Percentiles rank a stretch among this genome's conserved stretches.
phyloP scores from a whole-genome alignment of 1,284 basidiomycete species.

The Meripilus lineatus region DNA sequence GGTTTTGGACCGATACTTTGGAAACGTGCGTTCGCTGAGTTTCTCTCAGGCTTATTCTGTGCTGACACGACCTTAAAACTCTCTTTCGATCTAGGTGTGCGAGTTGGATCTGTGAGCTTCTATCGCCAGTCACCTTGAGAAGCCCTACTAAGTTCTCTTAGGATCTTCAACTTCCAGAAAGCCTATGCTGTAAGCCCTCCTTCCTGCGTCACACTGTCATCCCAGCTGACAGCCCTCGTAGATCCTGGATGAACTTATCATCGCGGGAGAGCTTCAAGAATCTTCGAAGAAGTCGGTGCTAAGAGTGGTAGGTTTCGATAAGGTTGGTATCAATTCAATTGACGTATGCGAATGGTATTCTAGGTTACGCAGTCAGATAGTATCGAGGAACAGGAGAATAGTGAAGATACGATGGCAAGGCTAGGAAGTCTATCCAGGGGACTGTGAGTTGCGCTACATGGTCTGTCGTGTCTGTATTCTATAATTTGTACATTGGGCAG shows the following conservation, averaged over 20 bases:
- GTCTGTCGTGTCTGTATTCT: conserved; percentile 1
- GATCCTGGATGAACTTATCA: conserved; percentile 98
- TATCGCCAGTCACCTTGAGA: neutral
- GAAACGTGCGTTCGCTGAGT: conserved; percentile 66
- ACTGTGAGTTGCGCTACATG: conserved; percentile 10
- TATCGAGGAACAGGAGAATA: conserved; percentile 77
- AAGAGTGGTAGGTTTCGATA: conserved; percentile 56
- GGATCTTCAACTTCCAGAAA: conserved; percentile 98
- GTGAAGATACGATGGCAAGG: conserved; percentile 73
- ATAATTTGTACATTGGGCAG: neutral
- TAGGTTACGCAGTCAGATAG: conserved; percentile 79
- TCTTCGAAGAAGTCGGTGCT: conserved; percentile 98
- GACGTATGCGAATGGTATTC: neutral
- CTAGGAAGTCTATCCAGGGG: conserved; percentile 41
- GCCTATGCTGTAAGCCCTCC: conserved; percentile 76
- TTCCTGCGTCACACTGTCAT: conserved; percentile 4
- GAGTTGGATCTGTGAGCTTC: conserved; percentile 87
- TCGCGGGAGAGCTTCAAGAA: conserved; percentile 97
- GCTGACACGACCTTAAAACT: neutral
- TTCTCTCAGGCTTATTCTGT: neutral
- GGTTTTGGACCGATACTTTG: conserved; percentile 98
- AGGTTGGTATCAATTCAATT: neutral
- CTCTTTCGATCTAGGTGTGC: conserved; percentile 73
- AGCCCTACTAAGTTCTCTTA: conserved; percentile 25
- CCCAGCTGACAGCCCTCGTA: conserved; percentile 25